phyloP scores from a whole-genome alignment of 495 filamentous ascomycete species.

The Polyplosphaeria fusca region DNA sequence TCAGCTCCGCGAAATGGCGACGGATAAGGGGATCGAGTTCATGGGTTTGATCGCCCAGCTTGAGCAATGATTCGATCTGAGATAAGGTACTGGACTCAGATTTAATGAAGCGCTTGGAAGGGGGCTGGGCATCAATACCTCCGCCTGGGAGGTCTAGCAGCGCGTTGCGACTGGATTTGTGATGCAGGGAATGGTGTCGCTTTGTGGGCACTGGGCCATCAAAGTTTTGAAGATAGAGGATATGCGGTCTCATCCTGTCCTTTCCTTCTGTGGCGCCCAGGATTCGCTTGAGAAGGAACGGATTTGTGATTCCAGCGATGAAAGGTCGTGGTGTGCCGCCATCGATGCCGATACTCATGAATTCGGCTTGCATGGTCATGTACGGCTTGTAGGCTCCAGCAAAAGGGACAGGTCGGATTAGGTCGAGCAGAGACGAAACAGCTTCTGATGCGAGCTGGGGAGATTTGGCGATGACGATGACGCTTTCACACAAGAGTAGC shows the following conservation, averaged over 20 bases:
- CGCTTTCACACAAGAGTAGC: constrained; percentile 37
- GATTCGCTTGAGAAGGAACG: constrained; percentile 37
- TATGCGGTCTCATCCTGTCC: constrained; percentile 26
- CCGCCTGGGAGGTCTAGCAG: constrained; percentile 26
- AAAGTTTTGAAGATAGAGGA: constrained; percentile 33
- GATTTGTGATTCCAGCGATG: constrained; percentile 38
- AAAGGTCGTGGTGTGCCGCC: constrained; percentile 34
- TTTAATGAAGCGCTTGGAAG: constrained; percentile 31
- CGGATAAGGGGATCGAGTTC: constrained; percentile 35
- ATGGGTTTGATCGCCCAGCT: constrained; percentile 12
- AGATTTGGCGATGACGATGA: constrained; percentile 38
- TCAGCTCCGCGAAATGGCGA: constrained; percentile 38
- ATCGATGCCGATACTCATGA: constrained; percentile 31
- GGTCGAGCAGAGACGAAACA: constrained; percentile 36
- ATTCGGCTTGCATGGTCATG: constrained; percentile 42
- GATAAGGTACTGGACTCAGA: constrained; percentile 26
- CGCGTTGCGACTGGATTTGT: constrained; percentile 19
- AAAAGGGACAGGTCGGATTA: constrained; percentile 39
- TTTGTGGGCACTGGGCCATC: constrained; percentile 29
- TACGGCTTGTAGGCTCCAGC: constrained; percentile 37
- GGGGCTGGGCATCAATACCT: constrained; percentile 22
- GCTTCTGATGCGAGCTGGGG: constrained; percentile 38
- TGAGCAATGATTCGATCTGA: constrained; percentile 31
- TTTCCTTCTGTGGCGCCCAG: constrained; percentile 17
- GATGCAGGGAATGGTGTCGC: constrained; percentile 30